Base-by-base conservation (phyloP, 345 rosid species). In the Eucalyptus decipiens region DNA sequence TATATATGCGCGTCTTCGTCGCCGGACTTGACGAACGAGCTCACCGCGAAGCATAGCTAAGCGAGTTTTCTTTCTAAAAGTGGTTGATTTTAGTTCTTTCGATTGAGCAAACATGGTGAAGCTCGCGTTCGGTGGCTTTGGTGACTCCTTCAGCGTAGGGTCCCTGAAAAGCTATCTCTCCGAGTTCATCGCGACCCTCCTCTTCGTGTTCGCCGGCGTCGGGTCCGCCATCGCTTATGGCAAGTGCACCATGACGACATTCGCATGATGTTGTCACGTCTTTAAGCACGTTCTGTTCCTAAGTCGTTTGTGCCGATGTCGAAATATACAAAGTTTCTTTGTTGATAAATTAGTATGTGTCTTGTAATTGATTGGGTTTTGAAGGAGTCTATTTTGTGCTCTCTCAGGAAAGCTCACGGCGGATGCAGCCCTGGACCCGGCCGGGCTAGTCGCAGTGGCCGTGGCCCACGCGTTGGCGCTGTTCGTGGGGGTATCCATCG, bases 161-260 rank as follows among this genome's bases (percentile, higher is more conserved):
- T 95, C 98, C 28, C 92, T 97, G 16, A 97, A 92, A 92, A 89
- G 95, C 52, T 97, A 95, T 90, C 90, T 96, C 14, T 88, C 99
- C 14, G 99, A 97, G 95, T 97, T 97, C 90, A 97, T 96, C 17
- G 97, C 99, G 86, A 97, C 99, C 50, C 95, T 96, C 88, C 95
- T 96, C 85, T 97, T 97, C 86, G 99, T 97, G 23, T 97, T 97
- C n/a, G 99, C 99, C 18, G 99, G 98, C 28, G 99, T 96, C 90
- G 99, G 99, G 24, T 97, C 99, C 0, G 99, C 98, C 43, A 90
- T 97, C 69, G 98, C 99, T 15, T 97, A 89, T 90, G 90, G 95
- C 94, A 89, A 91, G 92, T 89, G 10, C 1, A 8, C 11, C 13
- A 1, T 6, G 34, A 62, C 34, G 17, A 4, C 83, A 11, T 76